Evolutionary conservation across 345 rosid species (phyloP).

Genomic region (Acer yangbiense): DNA sequence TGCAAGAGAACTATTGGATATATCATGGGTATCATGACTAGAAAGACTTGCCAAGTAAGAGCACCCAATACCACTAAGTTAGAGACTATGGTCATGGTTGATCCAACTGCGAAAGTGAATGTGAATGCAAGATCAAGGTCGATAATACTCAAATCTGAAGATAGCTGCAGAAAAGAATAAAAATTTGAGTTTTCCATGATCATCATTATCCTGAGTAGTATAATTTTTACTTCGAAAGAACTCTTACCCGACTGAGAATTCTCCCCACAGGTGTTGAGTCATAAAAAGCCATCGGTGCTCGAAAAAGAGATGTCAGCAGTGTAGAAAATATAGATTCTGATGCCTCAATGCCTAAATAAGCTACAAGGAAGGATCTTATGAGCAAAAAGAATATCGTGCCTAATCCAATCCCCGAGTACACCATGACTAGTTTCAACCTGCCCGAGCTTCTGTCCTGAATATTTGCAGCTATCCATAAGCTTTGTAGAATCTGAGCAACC

Average conservation of each 20-base stretch:
- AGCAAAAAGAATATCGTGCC: background rate
- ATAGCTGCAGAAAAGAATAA: background rate
- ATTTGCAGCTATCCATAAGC: background rate
- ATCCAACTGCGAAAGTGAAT: background rate
- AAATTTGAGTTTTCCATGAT: background rate
- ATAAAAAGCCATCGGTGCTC: constrained; percentile 10
- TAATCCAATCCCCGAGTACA: background rate
- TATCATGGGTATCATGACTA: constrained; percentile 7
- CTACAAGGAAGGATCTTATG: background rate
- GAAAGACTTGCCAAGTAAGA: background rate
- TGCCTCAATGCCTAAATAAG: background rate
- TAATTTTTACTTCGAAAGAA: background rate
- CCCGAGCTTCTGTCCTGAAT: background rate
- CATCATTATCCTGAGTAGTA: background rate
- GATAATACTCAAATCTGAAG: background rate
- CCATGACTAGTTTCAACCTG: background rate
- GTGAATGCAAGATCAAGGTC: background rate
- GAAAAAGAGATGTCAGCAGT: background rate
- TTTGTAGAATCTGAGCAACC: background rate
- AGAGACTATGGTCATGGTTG: background rate
- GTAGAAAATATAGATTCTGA: background rate
- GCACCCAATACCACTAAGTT: background rate
- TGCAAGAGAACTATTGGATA: constrained; percentile 1
- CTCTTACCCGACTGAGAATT: constrained; percentile 11
- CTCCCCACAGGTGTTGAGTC: constrained; percentile 10